A percentile compares a stretch with the other conserved stretches of the same genome.
phyloP scores from a whole-genome alignment of 2,329 filamentous ascomycete species.

The Cladosporium sp. region DNA sequence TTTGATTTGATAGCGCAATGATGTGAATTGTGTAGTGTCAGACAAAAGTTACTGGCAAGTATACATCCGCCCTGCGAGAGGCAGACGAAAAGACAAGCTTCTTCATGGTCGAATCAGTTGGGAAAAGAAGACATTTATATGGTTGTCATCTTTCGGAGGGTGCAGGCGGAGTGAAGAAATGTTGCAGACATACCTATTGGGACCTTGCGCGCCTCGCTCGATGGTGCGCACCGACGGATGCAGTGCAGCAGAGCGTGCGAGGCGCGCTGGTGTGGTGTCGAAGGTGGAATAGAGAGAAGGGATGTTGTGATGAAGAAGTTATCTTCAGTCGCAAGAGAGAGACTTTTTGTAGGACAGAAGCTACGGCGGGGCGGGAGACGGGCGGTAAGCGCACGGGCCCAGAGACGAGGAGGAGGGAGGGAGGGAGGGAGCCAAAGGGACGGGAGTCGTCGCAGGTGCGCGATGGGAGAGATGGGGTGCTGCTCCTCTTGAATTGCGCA shows the following conservation, averaged over 20 bases:
- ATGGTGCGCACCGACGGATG: not conserved
- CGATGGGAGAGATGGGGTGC: too few species aligned
- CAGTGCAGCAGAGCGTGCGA: not conserved
- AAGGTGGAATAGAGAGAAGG: not conserved
- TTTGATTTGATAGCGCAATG: not conserved
- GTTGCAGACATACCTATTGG: conserved; percentile 13
- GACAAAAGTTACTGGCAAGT: conserved; percentile 89
- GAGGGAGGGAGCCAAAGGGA: too few species aligned
- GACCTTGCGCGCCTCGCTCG: not conserved
- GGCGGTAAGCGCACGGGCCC: not conserved
- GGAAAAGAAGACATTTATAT: conserved; percentile 79
- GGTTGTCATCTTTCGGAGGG: conserved; percentile 68
- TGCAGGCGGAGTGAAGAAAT: conserved; percentile 13
- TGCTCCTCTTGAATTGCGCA: too few species aligned
- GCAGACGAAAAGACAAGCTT: conserved; percentile 68
- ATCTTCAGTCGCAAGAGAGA: not conserved
- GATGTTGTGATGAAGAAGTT: conserved; percentile 6
- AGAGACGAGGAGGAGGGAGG: too few species aligned
- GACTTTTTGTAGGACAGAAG: not conserved
- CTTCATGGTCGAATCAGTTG: conserved; percentile 86
- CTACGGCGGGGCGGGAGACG: not conserved
- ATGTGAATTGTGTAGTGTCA: conserved; percentile 51
- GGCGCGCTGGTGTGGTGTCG: not conserved
- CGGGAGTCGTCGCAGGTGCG: too few species aligned
- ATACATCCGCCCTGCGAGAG: conserved; percentile 68